Evolutionary conservation across 176 grass and related monocot species (phyloP).

Genomic region (Hordeum vulgare): DNA sequence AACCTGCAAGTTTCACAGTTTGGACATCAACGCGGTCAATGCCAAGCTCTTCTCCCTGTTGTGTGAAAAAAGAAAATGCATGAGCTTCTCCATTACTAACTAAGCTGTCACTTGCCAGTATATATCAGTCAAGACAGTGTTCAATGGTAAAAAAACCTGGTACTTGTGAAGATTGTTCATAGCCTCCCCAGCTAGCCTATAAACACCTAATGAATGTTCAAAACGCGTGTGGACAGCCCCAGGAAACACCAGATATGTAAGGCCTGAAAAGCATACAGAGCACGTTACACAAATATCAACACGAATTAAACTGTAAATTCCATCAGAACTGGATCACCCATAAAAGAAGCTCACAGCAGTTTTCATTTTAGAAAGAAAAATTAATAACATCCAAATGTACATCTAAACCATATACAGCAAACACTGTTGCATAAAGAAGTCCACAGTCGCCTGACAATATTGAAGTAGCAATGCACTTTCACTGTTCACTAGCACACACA

Average conservation of each 20-base stretch:
- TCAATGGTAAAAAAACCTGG: slow-evolving; percentile 43
- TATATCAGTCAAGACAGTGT: slow-evolving; percentile 6
- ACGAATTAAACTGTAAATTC: neutral
- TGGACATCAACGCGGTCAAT: slow-evolving; percentile 71
- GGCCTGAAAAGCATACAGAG: slow-evolving; percentile 47
- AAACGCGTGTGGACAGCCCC: slow-evolving; percentile 84
- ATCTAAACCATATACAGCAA: neutral
- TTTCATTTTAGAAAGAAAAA: neutral
- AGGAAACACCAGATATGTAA: slow-evolving; percentile 87
- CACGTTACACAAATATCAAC: neutral
- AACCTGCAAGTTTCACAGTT: slow-evolving; percentile 90
- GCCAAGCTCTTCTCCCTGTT: slow-evolving; percentile 68
- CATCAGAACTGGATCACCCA: neutral
- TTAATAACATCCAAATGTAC: neutral
- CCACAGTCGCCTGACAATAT: neutral
- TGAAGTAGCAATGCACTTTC: neutral
- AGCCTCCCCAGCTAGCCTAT: slow-evolving; percentile 59
- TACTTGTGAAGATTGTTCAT: slow-evolving; percentile 50
- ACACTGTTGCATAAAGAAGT: neutral
- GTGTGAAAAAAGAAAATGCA: neutral
- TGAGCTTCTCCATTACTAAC: neutral
- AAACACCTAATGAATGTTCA: slow-evolving; percentile 94
- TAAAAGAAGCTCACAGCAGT: neutral
- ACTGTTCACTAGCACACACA: neutral
- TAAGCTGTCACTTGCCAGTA: neutral